Conservation (phyloP, 768 basidiomycete genomes). For the Xanthoconium stramineum region DNA sequence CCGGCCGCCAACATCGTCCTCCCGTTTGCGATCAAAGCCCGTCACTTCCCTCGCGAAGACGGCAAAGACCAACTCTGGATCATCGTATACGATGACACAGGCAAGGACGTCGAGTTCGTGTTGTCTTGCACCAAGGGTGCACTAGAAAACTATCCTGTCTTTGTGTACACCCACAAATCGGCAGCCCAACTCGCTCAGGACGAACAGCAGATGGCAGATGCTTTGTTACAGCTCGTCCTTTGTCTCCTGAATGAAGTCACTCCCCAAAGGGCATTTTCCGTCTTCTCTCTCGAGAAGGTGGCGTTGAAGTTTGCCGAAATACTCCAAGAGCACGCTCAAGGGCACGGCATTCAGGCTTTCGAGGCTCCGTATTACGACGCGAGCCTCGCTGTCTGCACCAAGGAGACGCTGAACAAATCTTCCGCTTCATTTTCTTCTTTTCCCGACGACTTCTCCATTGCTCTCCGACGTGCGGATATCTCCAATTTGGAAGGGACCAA, state of each 20-base stretch:
- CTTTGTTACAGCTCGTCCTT: constrained; percentile 41
- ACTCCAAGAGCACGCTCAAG: constrained; percentile 39
- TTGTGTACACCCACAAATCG: constrained; percentile 51
- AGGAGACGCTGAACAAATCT: constrained; percentile 33
- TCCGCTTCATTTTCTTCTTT: not conserved
- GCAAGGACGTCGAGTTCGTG: constrained; percentile 36
- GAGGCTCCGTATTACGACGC: constrained; percentile 60
- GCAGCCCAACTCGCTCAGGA: constrained; percentile 33
- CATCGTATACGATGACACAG: constrained; percentile 17
- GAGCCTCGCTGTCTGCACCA: constrained; percentile 54
- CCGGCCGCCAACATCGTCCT: constrained; percentile 39
- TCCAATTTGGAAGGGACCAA: constrained; percentile 38
- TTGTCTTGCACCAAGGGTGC: constrained; percentile 56
- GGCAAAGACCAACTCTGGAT: constrained; percentile 31
- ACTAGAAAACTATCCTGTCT: constrained; percentile 63
- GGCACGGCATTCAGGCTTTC: constrained; percentile 21
- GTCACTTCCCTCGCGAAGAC: not conserved
- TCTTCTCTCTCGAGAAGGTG: constrained; percentile 55
- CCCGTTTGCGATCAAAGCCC: constrained; percentile 36
- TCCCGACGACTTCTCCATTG: constrained; percentile 18
- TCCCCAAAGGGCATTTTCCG: constrained; percentile 53
- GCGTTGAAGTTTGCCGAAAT: constrained; percentile 42
- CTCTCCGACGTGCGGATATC: constrained; percentile 32
- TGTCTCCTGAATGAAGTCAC: constrained; percentile 37
- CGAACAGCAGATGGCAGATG: constrained; percentile 28